Conservation (phyloP, 2,329 filamentous ascomycete genomes). For the Alternaria angustiovoidea region DNA sequence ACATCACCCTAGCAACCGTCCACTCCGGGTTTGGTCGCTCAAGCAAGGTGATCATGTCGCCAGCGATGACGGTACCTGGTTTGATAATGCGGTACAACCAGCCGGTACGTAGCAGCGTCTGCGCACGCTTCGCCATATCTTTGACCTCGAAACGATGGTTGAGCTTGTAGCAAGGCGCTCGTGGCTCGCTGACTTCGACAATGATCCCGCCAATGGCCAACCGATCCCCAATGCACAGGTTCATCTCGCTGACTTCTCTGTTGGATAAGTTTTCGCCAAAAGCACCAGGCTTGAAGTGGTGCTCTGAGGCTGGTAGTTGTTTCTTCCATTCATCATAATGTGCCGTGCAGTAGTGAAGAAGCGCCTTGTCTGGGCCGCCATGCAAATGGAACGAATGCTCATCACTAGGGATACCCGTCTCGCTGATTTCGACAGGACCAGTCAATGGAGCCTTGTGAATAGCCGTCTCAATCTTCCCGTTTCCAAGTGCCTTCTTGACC, state of each 20-base stretch:
- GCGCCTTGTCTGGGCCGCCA: conserved; percentile 69
- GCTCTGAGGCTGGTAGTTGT: conserved; percentile 61
- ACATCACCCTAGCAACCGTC: conserved; percentile 70
- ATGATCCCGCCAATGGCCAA: conserved; percentile 60
- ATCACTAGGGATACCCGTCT: conserved; percentile 64
- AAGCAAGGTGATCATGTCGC: conserved; percentile 65
- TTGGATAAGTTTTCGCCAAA: conserved; percentile 73
- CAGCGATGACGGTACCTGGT: conserved; percentile 63
- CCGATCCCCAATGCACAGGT: conserved; percentile 71
- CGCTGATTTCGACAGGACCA: conserved; percentile 57
- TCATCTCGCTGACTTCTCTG: conserved; percentile 67
- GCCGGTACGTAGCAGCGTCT: conserved; percentile 66
- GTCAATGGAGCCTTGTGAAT: conserved; percentile 63
- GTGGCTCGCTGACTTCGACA: conserved; percentile 67
- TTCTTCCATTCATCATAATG: conserved; percentile 66
- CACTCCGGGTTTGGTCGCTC: conserved; percentile 65
- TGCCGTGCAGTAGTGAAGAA: conserved; percentile 67
- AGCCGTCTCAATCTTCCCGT: conserved; percentile 60
- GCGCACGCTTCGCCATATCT: conserved; percentile 67
- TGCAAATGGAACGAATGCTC: conserved; percentile 70
- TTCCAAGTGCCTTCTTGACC: conserved; percentile 63
- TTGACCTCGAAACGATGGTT: conserved; percentile 72
- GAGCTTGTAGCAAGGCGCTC: conserved; percentile 73
- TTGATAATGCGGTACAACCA: conserved; percentile 72
- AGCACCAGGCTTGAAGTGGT: conserved; percentile 64